Base-by-base conservation (phyloP, 2,329 filamentous ascomycete species). In the Tricladium varicosporioides region DNA sequence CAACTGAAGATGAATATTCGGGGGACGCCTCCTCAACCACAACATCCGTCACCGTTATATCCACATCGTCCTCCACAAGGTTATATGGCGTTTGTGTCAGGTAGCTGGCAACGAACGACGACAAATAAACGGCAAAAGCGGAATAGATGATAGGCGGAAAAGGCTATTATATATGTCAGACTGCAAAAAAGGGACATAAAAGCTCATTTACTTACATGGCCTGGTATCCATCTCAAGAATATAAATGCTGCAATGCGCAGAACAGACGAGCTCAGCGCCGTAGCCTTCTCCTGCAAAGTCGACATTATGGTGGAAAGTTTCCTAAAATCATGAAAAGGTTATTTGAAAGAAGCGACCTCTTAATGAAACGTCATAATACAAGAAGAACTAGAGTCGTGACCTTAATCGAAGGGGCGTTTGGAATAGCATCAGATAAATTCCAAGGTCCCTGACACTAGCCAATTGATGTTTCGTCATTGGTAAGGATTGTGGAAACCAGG, bases 41-140 rank as follows among this genome's bases (percentile, higher is more conserved):
- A 47, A 76, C 77, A 59, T 85, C 78, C 18, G 76, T 80, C 5
- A 85, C 70, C 1, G 72, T 72, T 5, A 87, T 69, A 53, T 87
- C 80, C 18, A 87, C 74, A 60, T 86, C 75, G 62, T 87, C 83
- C 13, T 73, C 74, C 19, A 87, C 72, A 5, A 88, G 68, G 48
- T 82, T 76, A 65, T 85, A 81, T 57, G 80, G 75, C 5, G 83
- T 76, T 56, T 83, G 81, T 14, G 77, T 77, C 22, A 81, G 71
- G 67, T 82, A 85, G 63, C 79, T 83, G 11, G 77, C 74, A 51
- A 88, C 70, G 71, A 88, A 89, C 0, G 85, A 77, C 0, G 86
- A 80, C 0, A 86, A 69, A 64, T 90, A 91, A 56, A 91, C 72
- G 19, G 82, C 84, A 59, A 88, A 85, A 1, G 88, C 74, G 0